phyloP scores from a whole-genome alignment of 208 protist species.

The Herpetomonas muscarum region DNA sequence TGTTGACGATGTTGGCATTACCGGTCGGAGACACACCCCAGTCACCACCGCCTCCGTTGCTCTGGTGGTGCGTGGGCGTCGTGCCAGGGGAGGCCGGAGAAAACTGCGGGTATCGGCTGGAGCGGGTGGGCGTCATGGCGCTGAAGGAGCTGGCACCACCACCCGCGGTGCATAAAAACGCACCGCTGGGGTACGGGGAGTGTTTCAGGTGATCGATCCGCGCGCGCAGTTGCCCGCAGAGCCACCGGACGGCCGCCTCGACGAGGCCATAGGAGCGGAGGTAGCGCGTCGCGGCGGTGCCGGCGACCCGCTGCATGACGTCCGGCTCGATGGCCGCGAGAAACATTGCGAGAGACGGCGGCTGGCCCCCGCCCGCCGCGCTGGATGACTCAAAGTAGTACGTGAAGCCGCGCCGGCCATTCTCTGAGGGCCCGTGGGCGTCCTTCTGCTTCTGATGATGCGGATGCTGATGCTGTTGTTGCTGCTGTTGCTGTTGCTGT shows the following conservation, averaged over 20 bases:
- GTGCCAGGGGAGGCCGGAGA: not conserved
- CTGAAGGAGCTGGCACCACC: not conserved
- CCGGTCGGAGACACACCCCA: not conserved
- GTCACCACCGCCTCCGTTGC: too few relatives aligned
- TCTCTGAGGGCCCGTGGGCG: too few relatives aligned
- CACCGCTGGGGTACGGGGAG: not conserved
- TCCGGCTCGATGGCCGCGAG: conserved; percentile 41
- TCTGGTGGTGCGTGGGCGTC: not conserved
- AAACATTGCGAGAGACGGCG: conserved; percentile 47
- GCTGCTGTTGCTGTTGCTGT: conserved; percentile 1
- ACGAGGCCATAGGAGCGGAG: conserved; percentile 44
- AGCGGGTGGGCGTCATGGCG: too few relatives aligned
- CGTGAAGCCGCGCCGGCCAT: not conserved
- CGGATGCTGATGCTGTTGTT: not conserved
- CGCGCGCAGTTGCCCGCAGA: conserved; percentile 20
- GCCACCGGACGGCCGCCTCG: conserved; percentile 19
- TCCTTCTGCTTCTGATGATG: too few relatives aligned
- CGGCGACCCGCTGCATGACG: conserved; percentile 26
- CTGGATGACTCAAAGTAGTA: not conserved
- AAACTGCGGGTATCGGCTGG: too few relatives aligned
- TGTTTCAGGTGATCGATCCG: conserved; percentile 12
- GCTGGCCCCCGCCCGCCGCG: conserved; percentile 4
- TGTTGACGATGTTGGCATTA: not conserved
- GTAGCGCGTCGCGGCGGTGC: conserved; percentile 32
- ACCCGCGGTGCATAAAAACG: not conserved